Evolutionary conservation across 495 filamentous ascomycete species (phyloP), one percentile per base, ranked within the genome.

Genomic region (Neurospora terricola): DNA sequence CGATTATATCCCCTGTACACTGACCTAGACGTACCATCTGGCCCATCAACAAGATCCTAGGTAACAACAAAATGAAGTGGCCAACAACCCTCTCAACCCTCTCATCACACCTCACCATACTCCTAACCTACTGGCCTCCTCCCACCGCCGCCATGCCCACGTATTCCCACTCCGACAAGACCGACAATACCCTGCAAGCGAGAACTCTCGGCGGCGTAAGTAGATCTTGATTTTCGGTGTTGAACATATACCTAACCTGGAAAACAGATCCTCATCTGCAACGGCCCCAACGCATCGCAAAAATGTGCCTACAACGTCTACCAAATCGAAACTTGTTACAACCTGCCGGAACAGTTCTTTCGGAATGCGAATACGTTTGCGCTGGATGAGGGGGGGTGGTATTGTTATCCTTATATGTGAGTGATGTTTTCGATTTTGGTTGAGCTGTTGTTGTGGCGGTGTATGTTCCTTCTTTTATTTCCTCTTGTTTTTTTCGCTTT

Each of bases 281-380:
- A 78, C 59, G 82, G 81, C 34, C 75, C 83, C 75, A 81, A 84
- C 74, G 81, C 79, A 48, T 82, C 80, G 14, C 83, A 82, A 45
- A 14, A 71, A 18, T 85, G 82, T 74, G 75, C 76, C 69, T 80
- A 83, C 48, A 72, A 75, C 70, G 74, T 79, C 62, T 83, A 82
- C 73, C 38, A 78, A n/a, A 73, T 84, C 48, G 69, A 79, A 4
- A 78, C 73, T 62, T 86, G 84, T 75, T 77, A 81, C 77, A 69
- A 82, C 76, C 73, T 86, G 59, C 71, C 77, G 14, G 73, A 76
- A 10, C 77, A 71, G 39, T 78, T 81, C 39, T 71, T 54, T 69
- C 69, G 76, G 27, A 83, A 82, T 73, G 76, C 78, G 48, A 75
- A 75, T 36, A 85, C 84, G 0, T 85, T 85, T 73, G 82, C 80